Base-by-base conservation (phyloP, 305 asterid genomes). In the Solanum chacoense region DNA sequence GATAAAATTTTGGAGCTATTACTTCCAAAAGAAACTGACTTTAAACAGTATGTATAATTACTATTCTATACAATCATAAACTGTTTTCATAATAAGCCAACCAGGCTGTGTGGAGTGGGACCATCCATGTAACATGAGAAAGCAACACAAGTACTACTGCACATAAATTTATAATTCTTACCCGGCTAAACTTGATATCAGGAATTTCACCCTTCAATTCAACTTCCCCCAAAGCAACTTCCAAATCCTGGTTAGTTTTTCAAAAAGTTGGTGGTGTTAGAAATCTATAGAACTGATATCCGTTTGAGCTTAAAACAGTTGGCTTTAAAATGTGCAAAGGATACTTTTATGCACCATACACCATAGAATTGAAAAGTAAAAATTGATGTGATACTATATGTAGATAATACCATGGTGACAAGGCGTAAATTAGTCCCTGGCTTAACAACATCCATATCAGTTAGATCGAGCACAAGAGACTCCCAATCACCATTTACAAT, bases 401-500 rank as follows among this genome's bases (percentile, higher is more conserved):
- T 35, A 83, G 89, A 91, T 84, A 83, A 85, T 97, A 97, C 99
- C 98, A 92, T 91, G 92, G 98, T 95, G 92, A 96, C 95, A 86
- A 92, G 96, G 88, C 92, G 92, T 87, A 94, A 90, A 89, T 95
- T 95, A 88, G 98, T 96, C 90, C 98, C 99, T 38, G 98, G 96
- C 88, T 94, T 95, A 88, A 94, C 90, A 89, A 95, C 94, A 91
- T 96, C 99, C 99, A 96, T 96, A 84, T 95, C 96, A 88, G 92
- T 93, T 91, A 97, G 93, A 91, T 96, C 98, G 67, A 90, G 88
- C 90, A 96, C 98, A 88, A 97, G 98, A 85, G 98, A 94, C 84
- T 92, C 93, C 99, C 99, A 97, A 89, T 97, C 99, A 31, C 98
- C 98, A 91, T 95, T 93, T 59, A 97, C 99, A 91, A 96, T 96